phyloP scores from a whole-genome alignment of 805 yeast species.

The Cyberlindnera subsufficiens region DNA sequence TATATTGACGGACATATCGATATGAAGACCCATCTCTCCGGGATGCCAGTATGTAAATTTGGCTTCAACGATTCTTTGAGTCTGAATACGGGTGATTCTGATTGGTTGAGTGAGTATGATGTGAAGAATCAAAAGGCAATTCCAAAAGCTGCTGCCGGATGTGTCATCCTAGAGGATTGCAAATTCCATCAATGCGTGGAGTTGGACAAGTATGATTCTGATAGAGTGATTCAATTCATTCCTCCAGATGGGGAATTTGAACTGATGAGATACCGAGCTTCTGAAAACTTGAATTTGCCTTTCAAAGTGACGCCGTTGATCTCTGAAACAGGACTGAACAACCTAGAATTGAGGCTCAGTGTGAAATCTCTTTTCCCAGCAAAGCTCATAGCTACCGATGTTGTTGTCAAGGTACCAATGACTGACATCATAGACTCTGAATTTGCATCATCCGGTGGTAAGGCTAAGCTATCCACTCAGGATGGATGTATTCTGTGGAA shows the following conservation, averaged over 20 bases:
- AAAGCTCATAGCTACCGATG: slow-evolving; percentile 57
- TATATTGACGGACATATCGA: slow-evolving; percentile 73
- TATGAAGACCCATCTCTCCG: slow-evolving; percentile 67
- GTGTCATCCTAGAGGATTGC: slow-evolving; percentile 64
- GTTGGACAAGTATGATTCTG: slow-evolving; percentile 58
- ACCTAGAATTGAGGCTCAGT: slow-evolving; percentile 51
- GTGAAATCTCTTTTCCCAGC: slow-evolving; percentile 56
- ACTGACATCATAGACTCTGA: slow-evolving; percentile 54
- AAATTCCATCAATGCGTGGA: slow-evolving; percentile 87
- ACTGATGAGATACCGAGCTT: slow-evolving; percentile 65
- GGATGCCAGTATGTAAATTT: slow-evolving; percentile 79
- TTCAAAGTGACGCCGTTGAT: slow-evolving; percentile 58
- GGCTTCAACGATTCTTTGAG: slow-evolving; percentile 59
- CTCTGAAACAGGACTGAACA: slow-evolving; percentile 35
- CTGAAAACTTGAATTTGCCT: slow-evolving; percentile 61
- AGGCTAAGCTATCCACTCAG: slow-evolving; percentile 61
- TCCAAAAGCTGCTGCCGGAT: slow-evolving; percentile 39
- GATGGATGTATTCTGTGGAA: slow-evolving; percentile 66
- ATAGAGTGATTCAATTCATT: slow-evolving; percentile 59
- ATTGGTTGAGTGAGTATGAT: slow-evolving; percentile 24
- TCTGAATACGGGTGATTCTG: slow-evolving; percentile 16
- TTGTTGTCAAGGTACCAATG: slow-evolving; percentile 59
- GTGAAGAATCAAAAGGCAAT: slow-evolving; percentile 25
- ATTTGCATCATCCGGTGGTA: slow-evolving; percentile 50
- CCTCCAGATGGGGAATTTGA: slow-evolving; percentile 91